Evolutionary conservation across 306 rosid genomes (phyloP).

Genomic region (Glycine latifolia): DNA sequence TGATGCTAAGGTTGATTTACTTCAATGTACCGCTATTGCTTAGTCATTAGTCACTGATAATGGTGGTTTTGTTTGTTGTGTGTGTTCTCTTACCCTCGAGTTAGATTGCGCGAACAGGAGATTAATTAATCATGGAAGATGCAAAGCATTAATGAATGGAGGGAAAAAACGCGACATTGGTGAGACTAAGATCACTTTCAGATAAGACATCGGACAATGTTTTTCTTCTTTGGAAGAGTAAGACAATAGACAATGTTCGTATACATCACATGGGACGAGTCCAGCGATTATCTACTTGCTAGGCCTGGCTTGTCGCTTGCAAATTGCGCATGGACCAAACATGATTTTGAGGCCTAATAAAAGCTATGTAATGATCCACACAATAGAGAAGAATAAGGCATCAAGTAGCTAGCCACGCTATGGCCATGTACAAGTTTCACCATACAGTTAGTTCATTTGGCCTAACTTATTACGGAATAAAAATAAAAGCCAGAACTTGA

Average conservation of each 20-base stretch:
- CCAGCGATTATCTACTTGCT: slow-evolving; percentile 48
- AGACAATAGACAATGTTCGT: slow-evolving; percentile 54
- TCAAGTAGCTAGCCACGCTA: not conserved
- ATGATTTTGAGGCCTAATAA: slow-evolving; percentile 35
- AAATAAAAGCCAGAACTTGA: not conserved
- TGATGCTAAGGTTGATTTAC: slow-evolving; percentile 5
- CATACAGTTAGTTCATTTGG: not conserved
- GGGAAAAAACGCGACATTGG: slow-evolving; percentile 51
- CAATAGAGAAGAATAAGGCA: not conserved
- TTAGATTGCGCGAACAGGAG: slow-evolving; percentile 43
- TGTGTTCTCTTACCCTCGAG: slow-evolving; percentile 49
- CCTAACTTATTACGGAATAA: not conserved
- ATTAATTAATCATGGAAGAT: slow-evolving; percentile 48
- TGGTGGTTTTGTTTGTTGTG: slow-evolving; percentile 45
- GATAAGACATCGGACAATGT: slow-evolving; percentile 50
- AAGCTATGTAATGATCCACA: slow-evolving; percentile 12
- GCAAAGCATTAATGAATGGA: slow-evolving; percentile 44
- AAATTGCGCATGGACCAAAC: slow-evolving; percentile 19
- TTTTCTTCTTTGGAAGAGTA: slow-evolving; percentile 47
- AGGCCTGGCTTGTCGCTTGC: slow-evolving; percentile 53
- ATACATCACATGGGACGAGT: slow-evolving; percentile 56
- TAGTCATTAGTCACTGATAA: slow-evolving; percentile 31
- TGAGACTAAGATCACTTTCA: slow-evolving; percentile 41
- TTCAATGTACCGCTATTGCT: slow-evolving; percentile 16
- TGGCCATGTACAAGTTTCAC: slow-evolving; percentile 10